These are phyloP conservation scores for Salix viminalis DNA, from an alignment of 345 rosid genomes.

Conservation along the genomic window DNA sequence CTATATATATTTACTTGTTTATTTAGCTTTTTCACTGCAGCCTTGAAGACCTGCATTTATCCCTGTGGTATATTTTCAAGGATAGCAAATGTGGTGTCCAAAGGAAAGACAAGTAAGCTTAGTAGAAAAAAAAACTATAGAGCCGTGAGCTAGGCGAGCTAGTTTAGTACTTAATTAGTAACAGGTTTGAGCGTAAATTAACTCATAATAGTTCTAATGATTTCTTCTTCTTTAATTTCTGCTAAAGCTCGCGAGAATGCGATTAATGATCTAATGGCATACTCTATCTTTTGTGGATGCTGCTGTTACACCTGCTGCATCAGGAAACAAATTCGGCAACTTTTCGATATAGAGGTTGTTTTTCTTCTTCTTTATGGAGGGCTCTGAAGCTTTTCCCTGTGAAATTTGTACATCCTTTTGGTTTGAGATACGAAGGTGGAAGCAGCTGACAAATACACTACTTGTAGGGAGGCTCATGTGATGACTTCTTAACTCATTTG, in stretches of 20 bases:
- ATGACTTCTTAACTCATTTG: slow-evolving; percentile 30
- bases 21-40: background rate
- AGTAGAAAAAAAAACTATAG: background rate
- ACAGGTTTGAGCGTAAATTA: background rate
- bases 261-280: slow-evolving; percentile 19
- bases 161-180: background rate
- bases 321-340: slow-evolving; percentile 19
- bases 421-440: no score
- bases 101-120: slow-evolving; percentile 26
- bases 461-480: slow-evolving; percentile 20
- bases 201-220: background rate
- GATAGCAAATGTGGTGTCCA: slow-evolving; percentile 23
- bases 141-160: background rate
- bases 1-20: no score
- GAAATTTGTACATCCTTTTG: background rate
- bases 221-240: background rate
- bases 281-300: slow-evolving; percentile 22
- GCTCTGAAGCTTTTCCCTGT: background rate
- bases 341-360: slow-evolving; percentile 19
- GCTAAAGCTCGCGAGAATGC: slow-evolving; percentile 24
- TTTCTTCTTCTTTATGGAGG: background rate
- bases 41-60: slow-evolving; percentile 26
- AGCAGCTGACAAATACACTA: background rate
- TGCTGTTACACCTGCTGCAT: slow-evolving; percentile 29
- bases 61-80: slow-evolving; percentile 33